Evolutionary conservation across 108 stramenopile genomes (phyloP).

Genomic region (Nitzschia palea): DNA sequence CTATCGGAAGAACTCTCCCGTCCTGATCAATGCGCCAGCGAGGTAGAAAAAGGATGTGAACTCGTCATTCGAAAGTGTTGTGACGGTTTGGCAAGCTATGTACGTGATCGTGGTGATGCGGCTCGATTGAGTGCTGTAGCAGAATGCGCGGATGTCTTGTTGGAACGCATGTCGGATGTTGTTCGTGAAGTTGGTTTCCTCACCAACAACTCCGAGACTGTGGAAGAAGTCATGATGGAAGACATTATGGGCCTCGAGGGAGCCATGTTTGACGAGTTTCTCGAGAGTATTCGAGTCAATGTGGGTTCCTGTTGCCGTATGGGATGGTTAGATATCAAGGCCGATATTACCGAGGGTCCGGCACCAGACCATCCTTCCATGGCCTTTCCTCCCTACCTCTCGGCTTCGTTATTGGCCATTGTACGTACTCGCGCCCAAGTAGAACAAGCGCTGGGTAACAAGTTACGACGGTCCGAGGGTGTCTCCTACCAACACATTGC

Average conservation of each 20-base stretch:
- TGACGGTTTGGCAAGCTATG: constrained; percentile 82
- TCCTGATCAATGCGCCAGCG: constrained; percentile 73
- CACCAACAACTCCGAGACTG: constrained; percentile 45
- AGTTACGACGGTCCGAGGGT: constrained; percentile 65
- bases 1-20: constrained; percentile 77
- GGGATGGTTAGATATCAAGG: constrained; percentile 61
- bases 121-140: constrained; percentile 84
- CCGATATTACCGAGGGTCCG: constrained; percentile 16
- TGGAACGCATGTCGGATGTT: constrained; percentile 65
- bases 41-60: constrained; percentile 86
- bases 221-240: constrained; percentile 75
- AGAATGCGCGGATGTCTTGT: constrained; percentile 84
- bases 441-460: constrained; percentile 75
- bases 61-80: constrained; percentile 81
- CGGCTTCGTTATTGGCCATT: constrained; percentile 78
- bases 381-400: constrained; percentile 77
- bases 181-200: constrained; percentile 75
- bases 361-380: constrained; percentile 24
- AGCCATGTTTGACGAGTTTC: constrained; percentile 82
- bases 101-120: constrained; percentile 79
- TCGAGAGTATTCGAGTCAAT: constrained; percentile 69
- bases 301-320: constrained; percentile 66
- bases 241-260: constrained; percentile 72
- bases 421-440: constrained; percentile 88
- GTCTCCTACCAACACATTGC: constrained; percentile 76